Evolutionary conservation across 139 green algal genomes (phyloP).

Genomic region (Pseudopediastrum boryanum): DNA sequence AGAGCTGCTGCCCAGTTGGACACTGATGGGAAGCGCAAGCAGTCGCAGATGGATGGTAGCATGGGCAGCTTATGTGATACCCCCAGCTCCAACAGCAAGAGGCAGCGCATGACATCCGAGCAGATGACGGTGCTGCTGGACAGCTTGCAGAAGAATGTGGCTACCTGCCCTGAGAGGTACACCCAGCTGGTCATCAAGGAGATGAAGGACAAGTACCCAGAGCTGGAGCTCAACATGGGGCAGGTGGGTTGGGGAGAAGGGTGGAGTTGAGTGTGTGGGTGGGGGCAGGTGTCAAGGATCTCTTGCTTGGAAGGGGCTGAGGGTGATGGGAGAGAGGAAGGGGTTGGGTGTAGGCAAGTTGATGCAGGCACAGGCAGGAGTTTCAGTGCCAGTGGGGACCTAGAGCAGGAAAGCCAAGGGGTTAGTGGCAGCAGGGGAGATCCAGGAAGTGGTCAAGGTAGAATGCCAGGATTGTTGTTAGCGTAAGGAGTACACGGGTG

Average conservation of each 20-base stretch:
- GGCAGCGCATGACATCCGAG: slow-evolving; percentile 20
- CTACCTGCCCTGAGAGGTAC: slow-evolving; percentile 31
- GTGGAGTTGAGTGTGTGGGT: too few relatives aligned
- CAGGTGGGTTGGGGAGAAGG: too few relatives aligned
- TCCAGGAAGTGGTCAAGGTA: too few relatives aligned
- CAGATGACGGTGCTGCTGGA: slow-evolving; percentile 32
- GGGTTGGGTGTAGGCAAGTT: background rate
- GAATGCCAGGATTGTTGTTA: too few relatives aligned
- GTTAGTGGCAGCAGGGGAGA: too few relatives aligned
- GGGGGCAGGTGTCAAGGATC: background rate
- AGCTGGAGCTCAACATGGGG: slow-evolving; percentile 35
- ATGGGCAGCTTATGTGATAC: too few relatives aligned
- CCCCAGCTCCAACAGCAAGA: too few relatives aligned
- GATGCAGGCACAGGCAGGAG: too few relatives aligned
- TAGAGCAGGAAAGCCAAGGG: background rate
- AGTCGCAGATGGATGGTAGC: too few relatives aligned
- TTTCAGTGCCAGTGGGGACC: background rate
- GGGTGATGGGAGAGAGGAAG: background rate
- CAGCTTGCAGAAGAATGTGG: slow-evolving; percentile 24
- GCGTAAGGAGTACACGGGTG: too few relatives aligned
- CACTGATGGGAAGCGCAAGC: too few relatives aligned
- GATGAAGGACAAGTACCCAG: slow-evolving; percentile 37
- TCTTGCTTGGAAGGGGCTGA: background rate
- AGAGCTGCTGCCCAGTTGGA: too few relatives aligned
- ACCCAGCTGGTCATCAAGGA: slow-evolving; percentile 32